Base-by-base conservation (phyloP, 2,329 filamentous ascomycete species). In the Trichothecium roseum region DNA sequence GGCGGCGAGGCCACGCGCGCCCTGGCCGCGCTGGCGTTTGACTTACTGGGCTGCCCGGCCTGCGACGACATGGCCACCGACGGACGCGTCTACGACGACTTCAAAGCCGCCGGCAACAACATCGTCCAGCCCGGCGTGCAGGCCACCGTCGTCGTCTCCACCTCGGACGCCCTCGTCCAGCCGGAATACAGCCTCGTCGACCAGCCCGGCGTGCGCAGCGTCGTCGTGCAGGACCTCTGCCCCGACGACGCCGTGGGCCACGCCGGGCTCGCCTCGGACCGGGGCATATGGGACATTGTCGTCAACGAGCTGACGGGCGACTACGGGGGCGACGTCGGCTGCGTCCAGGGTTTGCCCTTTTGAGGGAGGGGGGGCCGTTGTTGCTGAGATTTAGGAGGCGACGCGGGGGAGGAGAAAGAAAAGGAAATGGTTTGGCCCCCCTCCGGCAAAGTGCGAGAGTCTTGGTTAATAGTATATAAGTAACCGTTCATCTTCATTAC, bases 161-260 rank as follows among this genome's bases (percentile, higher is more conserved):
- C 30, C 14, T n/a, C 8, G 4, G 43, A 43, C 28, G 36, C 42
- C 18, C 39, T 45, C 16, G 39, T 45, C 18, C 40, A 41, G 2
- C 43, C 43, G 8, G 20, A 37, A 3, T 37, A 35, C 18, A 36
- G 39, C 17, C 34, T 37, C 9, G 28, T 45, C 18, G 26, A 39
- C 1, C 41, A 45, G 16, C 18, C 30, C 7, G 43, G 43, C 12
- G 43, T 43, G 18, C n/a, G 37, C 20, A 45, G 43, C 36, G 37
- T 45, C 17, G 34, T 39, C 26, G 33, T 45, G 10, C 41, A 45
- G 34, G 43, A 45, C 30, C 37, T 35, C 29, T 45, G 43, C 36
- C 41, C 36, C 4, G 32, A 39, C 3, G 43, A 45, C 30, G 34
- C 34, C 8, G 43, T 40, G 24, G 43, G 43, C 13, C 43, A 43